A percentile compares a stretch with the other conserved stretches of the same genome.
Conservation (phyloP, 257 asterid species). For the Asclepias syriaca region DNA sequence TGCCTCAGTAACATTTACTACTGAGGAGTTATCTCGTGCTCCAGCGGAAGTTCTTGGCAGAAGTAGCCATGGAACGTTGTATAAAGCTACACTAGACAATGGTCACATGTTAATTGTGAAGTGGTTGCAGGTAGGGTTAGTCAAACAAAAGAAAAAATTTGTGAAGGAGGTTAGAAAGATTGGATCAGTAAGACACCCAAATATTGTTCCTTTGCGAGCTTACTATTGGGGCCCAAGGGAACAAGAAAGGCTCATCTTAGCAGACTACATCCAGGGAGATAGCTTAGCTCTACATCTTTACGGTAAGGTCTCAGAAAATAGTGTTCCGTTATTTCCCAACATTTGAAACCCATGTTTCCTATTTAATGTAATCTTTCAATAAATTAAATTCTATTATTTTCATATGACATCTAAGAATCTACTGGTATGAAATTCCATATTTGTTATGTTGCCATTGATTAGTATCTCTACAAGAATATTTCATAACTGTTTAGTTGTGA, state of each 20-base stretch:
- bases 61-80: conserved; percentile 90
- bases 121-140: conserved; percentile 92
- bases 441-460: not conserved
- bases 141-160: conserved; percentile 80
- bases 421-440: not conserved
- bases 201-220: conserved; percentile 64
- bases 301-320: conserved; percentile 42
- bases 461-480: not conserved
- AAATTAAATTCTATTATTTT: not conserved
- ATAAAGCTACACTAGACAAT: conserved; percentile 76
- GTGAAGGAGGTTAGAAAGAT: conserved; percentile 83
- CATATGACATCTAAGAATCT: not conserved
- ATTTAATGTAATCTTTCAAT: not conserved
- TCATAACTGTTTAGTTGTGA: not conserved
- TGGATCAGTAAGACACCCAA: conserved; percentile 63
- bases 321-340: not conserved
- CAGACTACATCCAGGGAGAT: conserved; percentile 76
- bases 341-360: not conserved
- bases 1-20: conserved; percentile 62
- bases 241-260: conserved; percentile 82
- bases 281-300: conserved; percentile 90
- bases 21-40: conserved; percentile 87
- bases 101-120: conserved; percentile 84
- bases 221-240: conserved; percentile 93
- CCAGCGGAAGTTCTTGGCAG: conserved; percentile 97